These are phyloP conservation scores for Candida pseudofarinosa DNA, from an alignment of 805 yeast species.

Conservation along the genomic window DNA sequence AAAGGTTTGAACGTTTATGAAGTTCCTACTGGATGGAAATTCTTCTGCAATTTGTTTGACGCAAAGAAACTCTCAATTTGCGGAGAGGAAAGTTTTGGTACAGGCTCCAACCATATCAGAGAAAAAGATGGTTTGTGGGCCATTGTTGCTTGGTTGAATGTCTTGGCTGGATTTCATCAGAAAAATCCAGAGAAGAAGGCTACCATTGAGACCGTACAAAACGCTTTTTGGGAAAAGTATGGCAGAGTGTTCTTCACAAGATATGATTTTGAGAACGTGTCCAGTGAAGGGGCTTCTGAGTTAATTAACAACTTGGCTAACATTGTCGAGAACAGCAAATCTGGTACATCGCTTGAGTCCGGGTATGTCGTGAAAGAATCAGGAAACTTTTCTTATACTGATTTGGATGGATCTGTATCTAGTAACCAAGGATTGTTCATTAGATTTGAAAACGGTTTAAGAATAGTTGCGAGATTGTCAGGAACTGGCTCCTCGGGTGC, in stretches of 20 bases:
- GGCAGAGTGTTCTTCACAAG: constrained; percentile 98
- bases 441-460: constrained; percentile 73
- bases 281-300: constrained; percentile 66
- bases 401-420: constrained; percentile 89
- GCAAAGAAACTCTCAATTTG: constrained; percentile 91
- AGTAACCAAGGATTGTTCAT: constrained; percentile 83
- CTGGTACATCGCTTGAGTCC: constrained; percentile 48
- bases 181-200: constrained; percentile 52
- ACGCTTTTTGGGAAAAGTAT: constrained; percentile 82
- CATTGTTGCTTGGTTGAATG: constrained; percentile 93
- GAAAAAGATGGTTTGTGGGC: constrained; percentile 99
- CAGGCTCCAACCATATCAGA: constrained; percentile 95
- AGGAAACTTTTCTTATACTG: constrained; percentile 89
- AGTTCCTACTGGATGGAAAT: constrained; percentile 99
- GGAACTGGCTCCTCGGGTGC: constrained; percentile 99
- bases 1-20: constrained; percentile 78
- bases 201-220: constrained; percentile 76
- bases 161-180: constrained; percentile 77
- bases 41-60: constrained; percentile 93
- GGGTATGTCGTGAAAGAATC: constrained; percentile 63
- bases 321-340: constrained; percentile 24
- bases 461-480: constrained; percentile 85
- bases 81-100: constrained; percentile 97
- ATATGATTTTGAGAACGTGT: constrained; percentile 86
- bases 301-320: constrained; percentile 48